These are phyloP conservation scores for Globisporangium orthogonon DNA, from an alignment of 352 stramenopile genomes.

Conservation along the genomic window DNA sequence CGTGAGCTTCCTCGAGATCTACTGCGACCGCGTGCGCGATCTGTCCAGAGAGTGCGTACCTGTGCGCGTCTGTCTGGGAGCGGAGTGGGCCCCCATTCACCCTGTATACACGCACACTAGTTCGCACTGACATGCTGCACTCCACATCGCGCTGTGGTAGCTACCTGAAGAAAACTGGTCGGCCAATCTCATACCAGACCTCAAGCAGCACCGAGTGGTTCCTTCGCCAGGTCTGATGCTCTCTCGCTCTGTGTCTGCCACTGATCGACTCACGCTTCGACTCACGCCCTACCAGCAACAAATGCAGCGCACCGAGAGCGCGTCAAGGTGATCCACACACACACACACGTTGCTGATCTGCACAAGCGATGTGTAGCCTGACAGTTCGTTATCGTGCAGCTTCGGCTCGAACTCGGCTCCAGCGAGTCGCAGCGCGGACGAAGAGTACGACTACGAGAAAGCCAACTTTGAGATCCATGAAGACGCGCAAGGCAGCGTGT, in stretches of 20 bases:
- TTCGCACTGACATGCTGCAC: too few relatives aligned
- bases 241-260: background rate
- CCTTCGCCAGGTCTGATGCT: constrained; percentile 47
- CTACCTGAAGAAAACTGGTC: constrained; percentile 67
- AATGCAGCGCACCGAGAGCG: constrained; percentile 61
- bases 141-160: constrained; percentile 12
- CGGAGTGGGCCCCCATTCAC: background rate
- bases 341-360: background rate
- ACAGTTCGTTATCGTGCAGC: constrained; percentile 14
- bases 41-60: constrained; percentile 77
- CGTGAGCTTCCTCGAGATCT: constrained; percentile 92
- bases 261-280: background rate
- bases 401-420: constrained; percentile 42
- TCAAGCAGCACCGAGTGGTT: constrained; percentile 82
- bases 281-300: constrained; percentile 27
- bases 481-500: constrained; percentile 88
- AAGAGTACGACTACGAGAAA: constrained; percentile 83
- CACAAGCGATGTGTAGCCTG: background rate
- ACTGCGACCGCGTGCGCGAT: constrained; percentile 91
- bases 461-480: constrained; percentile 92
- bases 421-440: constrained; percentile 24
- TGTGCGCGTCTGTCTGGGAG: background rate
- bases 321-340: constrained; percentile 26
- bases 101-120: background rate
- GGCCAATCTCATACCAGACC: constrained; percentile 65